phyloP scores from a whole-genome alignment of 2,329 filamentous ascomycete species.

The Aspergillus sp. region DNA sequence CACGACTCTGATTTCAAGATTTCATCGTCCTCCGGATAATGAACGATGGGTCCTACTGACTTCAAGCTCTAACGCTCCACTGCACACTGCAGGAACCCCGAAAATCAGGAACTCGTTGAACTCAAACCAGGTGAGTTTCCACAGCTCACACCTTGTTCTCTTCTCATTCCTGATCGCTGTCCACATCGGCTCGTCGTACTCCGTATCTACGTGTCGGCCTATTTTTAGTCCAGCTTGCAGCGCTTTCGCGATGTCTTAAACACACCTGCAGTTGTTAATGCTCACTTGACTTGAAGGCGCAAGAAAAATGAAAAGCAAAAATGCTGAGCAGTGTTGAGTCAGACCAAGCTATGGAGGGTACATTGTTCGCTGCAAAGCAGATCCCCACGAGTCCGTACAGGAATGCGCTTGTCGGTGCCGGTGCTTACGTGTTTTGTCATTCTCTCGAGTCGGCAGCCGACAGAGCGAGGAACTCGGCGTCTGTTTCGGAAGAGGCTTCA shows the following conservation, averaged over 20 bases:
- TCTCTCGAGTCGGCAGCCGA: not conserved
- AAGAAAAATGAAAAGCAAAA: constrained; percentile 1
- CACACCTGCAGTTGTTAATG: constrained; percentile 15
- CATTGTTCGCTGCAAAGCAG: not conserved
- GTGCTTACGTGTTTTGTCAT: not conserved
- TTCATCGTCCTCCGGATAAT: not conserved
- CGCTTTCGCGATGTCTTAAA: constrained; percentile 4
- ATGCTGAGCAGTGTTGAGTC: not conserved
- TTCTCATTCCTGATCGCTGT: not conserved
- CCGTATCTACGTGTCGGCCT: not conserved
- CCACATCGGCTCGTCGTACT: not conserved
- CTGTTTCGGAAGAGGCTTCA: not conserved
- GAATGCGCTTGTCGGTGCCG: not conserved
- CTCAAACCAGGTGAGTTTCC: not conserved
- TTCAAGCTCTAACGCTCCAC: not conserved
- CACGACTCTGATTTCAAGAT: not conserved
- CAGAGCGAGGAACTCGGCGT: not conserved
- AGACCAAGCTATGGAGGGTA: not conserved
- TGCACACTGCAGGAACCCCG: constrained; percentile 14
- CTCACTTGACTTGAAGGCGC: constrained; percentile 8
- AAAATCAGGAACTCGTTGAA: not conserved
- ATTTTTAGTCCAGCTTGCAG: constrained; percentile 13
- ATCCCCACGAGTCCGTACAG: not conserved
- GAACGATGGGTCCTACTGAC: constrained; percentile 4
- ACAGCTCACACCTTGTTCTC: not conserved